Conservation (phyloP, 306 rosid species). For the Quillaja saponaria region DNA sequence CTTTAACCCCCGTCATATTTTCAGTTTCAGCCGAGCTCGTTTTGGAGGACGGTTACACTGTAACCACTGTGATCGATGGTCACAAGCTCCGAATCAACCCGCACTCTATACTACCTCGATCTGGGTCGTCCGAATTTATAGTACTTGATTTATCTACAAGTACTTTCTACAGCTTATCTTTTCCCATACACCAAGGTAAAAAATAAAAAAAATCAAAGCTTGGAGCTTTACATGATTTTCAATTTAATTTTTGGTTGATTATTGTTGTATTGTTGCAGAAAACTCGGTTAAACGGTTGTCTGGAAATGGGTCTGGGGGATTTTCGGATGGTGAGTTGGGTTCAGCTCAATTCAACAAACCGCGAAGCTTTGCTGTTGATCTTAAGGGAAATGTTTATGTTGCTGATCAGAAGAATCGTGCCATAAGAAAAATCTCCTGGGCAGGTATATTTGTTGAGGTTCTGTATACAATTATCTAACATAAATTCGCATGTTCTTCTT, state of each 20-base stretch:
- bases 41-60: constrained; percentile 63
- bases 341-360: constrained; percentile 51
- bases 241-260: neutral
- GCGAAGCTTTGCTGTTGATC: constrained; percentile 59
- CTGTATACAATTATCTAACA: neutral
- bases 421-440: constrained; percentile 53
- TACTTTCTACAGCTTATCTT: constrained; percentile 44
- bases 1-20: neutral
- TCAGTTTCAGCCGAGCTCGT: constrained; percentile 41
- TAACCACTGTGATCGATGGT: constrained; percentile 66
- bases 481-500: neutral
- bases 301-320: constrained; percentile 44
- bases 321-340: constrained; percentile 57
- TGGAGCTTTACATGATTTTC: no score
- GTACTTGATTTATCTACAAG: constrained; percentile 55
- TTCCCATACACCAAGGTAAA: constrained; percentile 62
- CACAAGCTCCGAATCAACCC: constrained; percentile 54
- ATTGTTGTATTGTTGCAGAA: constrained; percentile 37
- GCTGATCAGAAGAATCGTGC: constrained; percentile 52
- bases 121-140: constrained; percentile 56
- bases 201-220: no score
- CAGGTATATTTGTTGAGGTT: constrained; percentile 58
- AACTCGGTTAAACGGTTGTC: constrained; percentile 43
- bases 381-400: constrained; percentile 64
- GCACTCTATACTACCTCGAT: constrained; percentile 34